A percentile compares a stretch with the other conserved stretches of the same genome.
phyloP scores from a whole-genome alignment of 2,329 filamentous ascomycete species.

The Aspergillus sp. region DNA sequence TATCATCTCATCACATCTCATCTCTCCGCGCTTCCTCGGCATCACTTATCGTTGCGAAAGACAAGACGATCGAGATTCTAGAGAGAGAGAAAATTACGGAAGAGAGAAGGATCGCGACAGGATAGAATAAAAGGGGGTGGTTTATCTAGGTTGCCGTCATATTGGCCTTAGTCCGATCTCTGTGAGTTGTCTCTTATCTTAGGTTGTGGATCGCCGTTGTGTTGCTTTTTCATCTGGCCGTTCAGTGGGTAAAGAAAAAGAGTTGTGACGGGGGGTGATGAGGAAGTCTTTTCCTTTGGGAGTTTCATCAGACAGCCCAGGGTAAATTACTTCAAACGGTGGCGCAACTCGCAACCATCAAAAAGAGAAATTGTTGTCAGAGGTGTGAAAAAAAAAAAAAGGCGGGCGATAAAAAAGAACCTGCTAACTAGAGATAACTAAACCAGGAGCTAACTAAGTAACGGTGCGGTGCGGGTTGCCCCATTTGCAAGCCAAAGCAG shows the following conservation, averaged over 20 bases:
- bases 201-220: not conserved
- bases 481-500: constrained; percentile 6
- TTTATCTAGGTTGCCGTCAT: not conserved
- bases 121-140: not conserved
- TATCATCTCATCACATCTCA: no score
- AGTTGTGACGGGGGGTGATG: not conserved
- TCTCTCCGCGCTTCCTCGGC: not conserved
- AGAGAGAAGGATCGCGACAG: not conserved
- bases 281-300: not conserved
- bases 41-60: not conserved
- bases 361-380: not conserved
- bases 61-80: not conserved
- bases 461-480: constrained; percentile 21
- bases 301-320: not conserved
- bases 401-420: not conserved
- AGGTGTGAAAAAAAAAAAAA: not conserved
- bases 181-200: constrained; percentile 2
- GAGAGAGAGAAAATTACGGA: not conserved
- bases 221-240: not conserved
- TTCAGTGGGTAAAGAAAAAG: not conserved
- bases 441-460: constrained; percentile 5
- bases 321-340: not conserved
- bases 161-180: not conserved
- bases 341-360: not conserved
- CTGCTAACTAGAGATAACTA: not conserved